Evolutionary conservation across 2,329 filamentous ascomycete genomes (phyloP), one percentile per base, ranked within the genome.

Genomic region (Myrmaecium sp.): DNA sequence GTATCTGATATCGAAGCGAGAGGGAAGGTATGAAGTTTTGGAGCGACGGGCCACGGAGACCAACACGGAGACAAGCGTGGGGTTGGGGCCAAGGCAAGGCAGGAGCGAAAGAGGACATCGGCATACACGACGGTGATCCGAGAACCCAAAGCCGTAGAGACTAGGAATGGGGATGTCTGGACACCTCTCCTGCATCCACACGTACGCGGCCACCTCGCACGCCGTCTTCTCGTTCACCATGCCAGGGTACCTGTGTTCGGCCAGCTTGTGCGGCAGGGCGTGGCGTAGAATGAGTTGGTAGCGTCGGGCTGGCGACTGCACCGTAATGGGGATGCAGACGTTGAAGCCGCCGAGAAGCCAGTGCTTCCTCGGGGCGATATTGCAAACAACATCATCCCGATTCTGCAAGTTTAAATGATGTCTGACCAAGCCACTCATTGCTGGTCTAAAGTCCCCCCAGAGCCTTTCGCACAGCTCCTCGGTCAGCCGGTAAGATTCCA

Each of bases 311-410:
- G 33, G 29, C 13, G 37, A 44, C 17, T 28, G 27, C 30, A 47
- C 39, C 26, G 44, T 35, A 12, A 52, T 31, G 22, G 39, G 39
- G 26, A 53, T 38, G 32, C 44, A 54, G 15, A 51, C 29, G 35
- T 53, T 51, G 35, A 52, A 52, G 37, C 37, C 39, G n/a, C 49
- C 46, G 24, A 38, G 33, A 20, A 49, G 43, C 47, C 43, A 52
- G 33, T 36, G 25, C 10, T 38, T 22, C 26, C 27, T 32, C 19
- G 31, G 33, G 10, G 33, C 31, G 17, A 46, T 37, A 16, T 23
- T 36, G 35, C 41, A 49, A 25, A n/a, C n/a, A n/a, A n/a, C n/a
- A n/a, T n/a, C n/a, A 17, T 28, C 10, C 41, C 40, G 23, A 36
- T 11, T 21, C 30, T 21, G 25, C 35, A 25, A 7, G 50, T 39